Percentiles rank a stretch among this genome's conserved stretches.
Evolutionary conservation across 805 yeast genomes (phyloP).

Genomic region (Kuraishia piskuri): DNA sequence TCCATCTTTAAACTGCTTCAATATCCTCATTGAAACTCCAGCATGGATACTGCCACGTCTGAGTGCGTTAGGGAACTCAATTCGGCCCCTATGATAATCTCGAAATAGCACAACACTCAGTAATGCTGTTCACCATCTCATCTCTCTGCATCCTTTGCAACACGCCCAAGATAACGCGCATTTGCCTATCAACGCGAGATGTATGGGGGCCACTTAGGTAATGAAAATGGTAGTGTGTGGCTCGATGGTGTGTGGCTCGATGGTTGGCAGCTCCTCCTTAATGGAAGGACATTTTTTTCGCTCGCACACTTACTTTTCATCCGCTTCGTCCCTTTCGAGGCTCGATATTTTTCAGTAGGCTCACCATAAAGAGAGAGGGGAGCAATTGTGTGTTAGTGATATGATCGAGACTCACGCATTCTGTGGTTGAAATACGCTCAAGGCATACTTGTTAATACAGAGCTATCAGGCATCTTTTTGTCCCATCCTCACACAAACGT

Average conservation of each 20-base stretch:
- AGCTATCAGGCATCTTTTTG: too few species aligned
- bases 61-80: too few species aligned
- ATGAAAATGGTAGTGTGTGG: too few species aligned
- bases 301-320: not conserved
- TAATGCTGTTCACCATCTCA: not conserved
- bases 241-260: too few species aligned
- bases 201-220: too few species aligned
- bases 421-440: not conserved
- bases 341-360: not conserved
- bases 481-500: too few species aligned
- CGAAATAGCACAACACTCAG: too few species aligned
- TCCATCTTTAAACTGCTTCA: not conserved
- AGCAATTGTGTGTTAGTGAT: not conserved
- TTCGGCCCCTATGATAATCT: too few species aligned
- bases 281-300: not conserved
- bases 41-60: not conserved
- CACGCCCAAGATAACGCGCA: too few species aligned
- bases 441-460: too few species aligned
- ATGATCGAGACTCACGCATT: not conserved
- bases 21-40: not conserved
- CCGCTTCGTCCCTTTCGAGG: not conserved
- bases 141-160: not conserved
- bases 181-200: too few species aligned
- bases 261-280: not conserved
- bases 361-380: not conserved